Base-by-base conservation (phyloP, 2,329 filamentous ascomycete genomes). In the Phyllachora maydis region DNA sequence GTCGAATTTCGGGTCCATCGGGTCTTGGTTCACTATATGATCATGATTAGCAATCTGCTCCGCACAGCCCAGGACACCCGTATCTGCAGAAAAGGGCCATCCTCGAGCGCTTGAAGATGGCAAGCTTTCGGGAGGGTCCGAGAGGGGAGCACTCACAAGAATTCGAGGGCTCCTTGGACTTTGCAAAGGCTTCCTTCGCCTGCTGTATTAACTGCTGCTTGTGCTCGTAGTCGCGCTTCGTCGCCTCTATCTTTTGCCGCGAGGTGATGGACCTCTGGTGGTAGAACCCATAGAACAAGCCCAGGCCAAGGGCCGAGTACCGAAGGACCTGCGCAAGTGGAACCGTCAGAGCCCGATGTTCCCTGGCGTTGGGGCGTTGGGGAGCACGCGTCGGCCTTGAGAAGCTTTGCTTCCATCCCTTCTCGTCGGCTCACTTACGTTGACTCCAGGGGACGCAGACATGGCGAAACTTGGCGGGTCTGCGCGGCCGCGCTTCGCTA, bases 281-380 rank as follows among this genome's bases (percentile, higher is more conserved):
- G 54, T 73, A 78, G 60, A 92, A 70, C 50, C 88, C 88, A 61
- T 98, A 98, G 57, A 92, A 73, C 47, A 95, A 59, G 49, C 88
- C 88, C 43, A 81, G 62, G 45, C 72, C 77, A 37, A 98, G 77
- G 47, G 83, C 83, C 46, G 82, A 85, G 66, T 85, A 98, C 56
- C 88, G 83, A 52, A 95, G 68, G 52, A 98, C 85, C 88, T 98
- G 52, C 11, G 24, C 10, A 21, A 7, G 7, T 6, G 16, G 16
- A 9, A 17, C 16, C 6, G 16, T 6, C 16, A 17, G 16, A 15
- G 18, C 12, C 13, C 27, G 19, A 13, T 13, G 12, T 11, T 25
- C 15, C 31, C 10, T 11, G 18, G 18, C 7, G 15, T 18, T 18
- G 8, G 8, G 17, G n/a, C n/a, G n/a, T n/a, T n/a, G n/a, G n/a